These are phyloP conservation scores for Coemansia sp. DNA, from an alignment of 192 early-diverging fungal genomes.

Conservation along the genomic window DNA sequence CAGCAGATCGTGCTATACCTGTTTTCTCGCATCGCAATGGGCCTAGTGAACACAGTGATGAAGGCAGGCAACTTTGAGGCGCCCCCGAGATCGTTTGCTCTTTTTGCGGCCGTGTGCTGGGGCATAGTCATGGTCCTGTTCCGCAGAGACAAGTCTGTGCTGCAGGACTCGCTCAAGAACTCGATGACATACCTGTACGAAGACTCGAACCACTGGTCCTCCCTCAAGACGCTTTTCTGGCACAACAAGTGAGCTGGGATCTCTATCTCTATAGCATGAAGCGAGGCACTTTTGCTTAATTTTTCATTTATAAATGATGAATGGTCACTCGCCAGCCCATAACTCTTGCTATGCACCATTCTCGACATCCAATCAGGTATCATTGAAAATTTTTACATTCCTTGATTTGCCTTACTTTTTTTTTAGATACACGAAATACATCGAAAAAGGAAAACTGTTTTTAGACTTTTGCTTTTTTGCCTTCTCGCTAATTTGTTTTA, in stretches of 20 bases:
- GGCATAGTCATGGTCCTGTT: constrained; percentile 96
- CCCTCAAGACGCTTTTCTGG: constrained; percentile 74
- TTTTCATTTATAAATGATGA: no score
- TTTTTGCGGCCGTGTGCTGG: constrained; percentile 94
- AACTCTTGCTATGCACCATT: constrained; percentile 6
- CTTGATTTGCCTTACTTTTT: no score
- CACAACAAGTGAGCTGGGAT: constrained; percentile 64
- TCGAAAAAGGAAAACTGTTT: constrained; percentile 3
- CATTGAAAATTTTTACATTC: no score
- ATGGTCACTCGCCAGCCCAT: no score
- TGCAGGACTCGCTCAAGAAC: constrained; percentile 87
- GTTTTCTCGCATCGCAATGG: constrained; percentile 87
- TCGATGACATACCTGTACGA: constrained; percentile 96
- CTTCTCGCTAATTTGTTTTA: no score
- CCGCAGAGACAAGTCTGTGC: constrained; percentile 77
- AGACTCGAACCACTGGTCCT: constrained; percentile 78
- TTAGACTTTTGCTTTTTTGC: constrained; percentile 7
- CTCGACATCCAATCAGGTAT: not conserved
- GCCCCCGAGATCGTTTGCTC: constrained; percentile 75
- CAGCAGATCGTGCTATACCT: constrained; percentile 95
- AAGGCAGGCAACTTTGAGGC: constrained; percentile 68
- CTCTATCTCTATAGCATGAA: not conserved
- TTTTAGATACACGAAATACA: no score
- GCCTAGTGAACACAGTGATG: constrained; percentile 76
- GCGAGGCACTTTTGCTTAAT: no score